Conservation (phyloP, 345 rosid genomes). For the Eutrema heterophyllum region DNA sequence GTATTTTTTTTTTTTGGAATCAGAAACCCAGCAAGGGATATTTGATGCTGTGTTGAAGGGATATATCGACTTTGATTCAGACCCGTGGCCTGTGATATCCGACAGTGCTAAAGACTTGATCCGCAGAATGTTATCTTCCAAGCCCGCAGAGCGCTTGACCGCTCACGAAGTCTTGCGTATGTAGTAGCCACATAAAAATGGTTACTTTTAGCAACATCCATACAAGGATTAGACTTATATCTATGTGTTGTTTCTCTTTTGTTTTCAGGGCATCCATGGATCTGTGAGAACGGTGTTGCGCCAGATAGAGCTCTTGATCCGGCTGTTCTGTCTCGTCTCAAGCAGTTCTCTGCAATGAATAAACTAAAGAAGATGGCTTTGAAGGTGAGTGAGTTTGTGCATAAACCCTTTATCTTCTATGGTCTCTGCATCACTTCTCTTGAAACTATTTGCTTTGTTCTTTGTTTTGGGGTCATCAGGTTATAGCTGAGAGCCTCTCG, state of each 20-base stretch:
- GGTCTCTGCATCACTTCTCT: not conserved
- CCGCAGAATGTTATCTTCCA: constrained; percentile 69
- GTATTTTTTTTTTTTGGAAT: not conserved
- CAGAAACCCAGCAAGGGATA: constrained; percentile 97
- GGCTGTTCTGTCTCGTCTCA: constrained; percentile 94
- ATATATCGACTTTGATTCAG: constrained; percentile 85
- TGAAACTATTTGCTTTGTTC: not conserved
- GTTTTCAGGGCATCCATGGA: constrained; percentile 94
- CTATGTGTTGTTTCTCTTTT: not conserved
- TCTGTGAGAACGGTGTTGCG: constrained; percentile 95
- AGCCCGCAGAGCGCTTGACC: constrained; percentile 72
- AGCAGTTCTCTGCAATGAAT: constrained; percentile 98
- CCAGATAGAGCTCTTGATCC: constrained; percentile 94
- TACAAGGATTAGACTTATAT: not conserved
- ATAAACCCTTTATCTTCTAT: not conserved
- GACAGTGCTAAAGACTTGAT: constrained; percentile 88
- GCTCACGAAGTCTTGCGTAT: constrained; percentile 97
- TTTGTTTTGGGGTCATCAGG: constrained; percentile 42
- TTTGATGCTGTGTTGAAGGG: constrained; percentile 99
- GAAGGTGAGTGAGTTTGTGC: constrained; percentile 44
- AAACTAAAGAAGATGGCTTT: constrained; percentile 98
- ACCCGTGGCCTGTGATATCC: constrained; percentile 96
- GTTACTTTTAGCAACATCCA: not conserved
- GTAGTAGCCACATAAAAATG: constrained; percentile 17
- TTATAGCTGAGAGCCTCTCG: constrained; percentile 96